A percentile compares a stretch with the other conserved stretches of the same genome.
These are phyloP conservation scores for Fusarium xylarioides DNA, from an alignment of 2,329 filamentous ascomycete species.

Conservation along the genomic window DNA sequence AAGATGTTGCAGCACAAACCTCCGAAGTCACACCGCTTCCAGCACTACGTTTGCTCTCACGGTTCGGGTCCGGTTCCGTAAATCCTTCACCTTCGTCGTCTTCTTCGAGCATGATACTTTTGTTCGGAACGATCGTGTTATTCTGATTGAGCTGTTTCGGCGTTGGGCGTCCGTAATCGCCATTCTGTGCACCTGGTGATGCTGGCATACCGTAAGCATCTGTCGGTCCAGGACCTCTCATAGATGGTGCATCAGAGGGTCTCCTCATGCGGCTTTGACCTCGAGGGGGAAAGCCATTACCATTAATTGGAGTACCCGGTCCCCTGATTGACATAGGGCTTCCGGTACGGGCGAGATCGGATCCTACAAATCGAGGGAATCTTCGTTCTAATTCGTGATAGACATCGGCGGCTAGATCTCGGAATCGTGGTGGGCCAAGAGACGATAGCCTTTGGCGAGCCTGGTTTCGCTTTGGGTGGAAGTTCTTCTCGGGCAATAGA, in stretches of 20 bases:
- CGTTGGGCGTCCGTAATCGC: constrained; percentile 78
- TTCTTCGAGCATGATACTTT: constrained; percentile 97
- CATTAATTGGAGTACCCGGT: constrained; percentile 72
- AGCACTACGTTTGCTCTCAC: constrained; percentile 45
- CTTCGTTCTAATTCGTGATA: constrained; percentile 93
- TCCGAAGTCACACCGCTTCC: constrained; percentile 48
- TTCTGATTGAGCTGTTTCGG: constrained; percentile 88
- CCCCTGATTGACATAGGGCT: constrained; percentile 73
- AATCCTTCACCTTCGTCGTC: constrained; percentile 79
- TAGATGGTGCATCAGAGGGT: constrained; percentile 70
- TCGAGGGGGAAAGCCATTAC: constrained; percentile 60
- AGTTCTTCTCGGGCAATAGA: constrained; percentile 84
- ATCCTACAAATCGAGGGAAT: constrained; percentile 80
- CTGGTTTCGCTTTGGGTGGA: constrained; percentile 97
- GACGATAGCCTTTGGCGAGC: constrained; percentile 95
- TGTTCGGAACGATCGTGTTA: constrained; percentile 97
- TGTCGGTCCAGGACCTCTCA: constrained; percentile 57
- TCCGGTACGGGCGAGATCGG: constrained; percentile 72
- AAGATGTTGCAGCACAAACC: constrained; percentile 45
- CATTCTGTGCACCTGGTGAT: constrained; percentile 66
- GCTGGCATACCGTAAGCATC: constrained; percentile 64
- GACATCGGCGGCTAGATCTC: constrained; percentile 93
- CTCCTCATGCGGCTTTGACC: constrained; percentile 63
- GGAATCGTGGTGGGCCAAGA: constrained; percentile 84
- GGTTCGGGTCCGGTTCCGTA: constrained; percentile 50